Evolutionary conservation across 129 eudicot genomes (phyloP), one percentile per base, ranked within the genome.

Genomic region (Rutidosis leptorrhynchoides): DNA sequence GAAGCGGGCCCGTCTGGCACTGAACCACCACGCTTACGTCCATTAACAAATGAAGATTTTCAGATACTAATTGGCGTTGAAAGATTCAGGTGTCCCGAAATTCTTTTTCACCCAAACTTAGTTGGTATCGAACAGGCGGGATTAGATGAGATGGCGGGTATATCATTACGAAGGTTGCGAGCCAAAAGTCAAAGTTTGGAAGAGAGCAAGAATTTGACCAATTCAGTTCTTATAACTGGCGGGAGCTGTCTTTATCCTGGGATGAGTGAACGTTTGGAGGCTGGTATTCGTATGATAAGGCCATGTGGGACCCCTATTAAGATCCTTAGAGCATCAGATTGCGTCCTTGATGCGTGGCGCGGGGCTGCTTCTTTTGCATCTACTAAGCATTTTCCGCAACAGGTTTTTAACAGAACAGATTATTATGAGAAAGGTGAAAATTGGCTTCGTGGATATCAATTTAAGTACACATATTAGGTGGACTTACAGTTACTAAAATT

Each of bases 71-170:
- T 89, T 14, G 97, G 99, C 4, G 97, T 94, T 14, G 99, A 94
- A 71, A 84, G 99, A 71, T 94, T 94, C 79, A 80, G 99, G 45
- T 89, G 95, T 78, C 97, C 99, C 1, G 99, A 89, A 79, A 74
- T 94, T 73, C 83, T 94, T 23, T 94, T 94, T 56, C 73, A 73
- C 61, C 99, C 99, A 16, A 94, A 81, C 71, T 49, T 89, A 32
- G 73, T 94, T 19, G 99, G 99, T 12, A 62, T 94, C 7, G 97
- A 94, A n/a, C 99, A 94, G 61, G 86, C 90, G 3, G 99, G 99
- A n/a, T 70, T 94, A 67, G 99, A 89, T 61, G 99, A 94, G 78
- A 94, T 94, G 99, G 75, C 52, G 7, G 95, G 95, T 45, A 75
- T 81, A 33, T 87, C 99, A 29, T 65, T 86, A 28, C 74, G 45